Evolutionary conservation across 306 rosid species (phyloP).

Genomic region (Rosa rugosa): DNA sequence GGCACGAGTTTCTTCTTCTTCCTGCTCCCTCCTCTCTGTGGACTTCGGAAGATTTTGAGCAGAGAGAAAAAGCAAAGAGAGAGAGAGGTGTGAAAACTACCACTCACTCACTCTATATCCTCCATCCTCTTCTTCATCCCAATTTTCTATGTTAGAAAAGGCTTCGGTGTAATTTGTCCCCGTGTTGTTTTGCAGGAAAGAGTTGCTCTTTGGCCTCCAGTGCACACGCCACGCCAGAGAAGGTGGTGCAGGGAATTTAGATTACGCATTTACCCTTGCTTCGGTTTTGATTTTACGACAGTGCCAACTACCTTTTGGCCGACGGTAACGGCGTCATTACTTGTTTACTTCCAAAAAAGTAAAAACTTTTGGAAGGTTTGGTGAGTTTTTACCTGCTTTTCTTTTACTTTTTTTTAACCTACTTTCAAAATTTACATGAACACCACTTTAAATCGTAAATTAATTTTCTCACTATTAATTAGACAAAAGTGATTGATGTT

Average conservation of each 20-base stretch:
- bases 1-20: slow-evolving; percentile 36
- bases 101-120: slow-evolving; percentile 12
- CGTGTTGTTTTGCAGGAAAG: slow-evolving; percentile 11
- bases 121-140: slow-evolving; percentile 16
- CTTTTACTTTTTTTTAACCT: no score
- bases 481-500: no score
- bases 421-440: no score
- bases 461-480: no score
- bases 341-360: no score
- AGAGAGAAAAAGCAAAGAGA: slow-evolving; percentile 11
- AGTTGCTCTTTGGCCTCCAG: not conserved
- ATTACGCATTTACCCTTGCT: slow-evolving; percentile 31
- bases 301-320: not conserved
- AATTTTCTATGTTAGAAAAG: not conserved
- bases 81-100: slow-evolving; percentile 1
- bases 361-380: no score
- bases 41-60: slow-evolving; percentile 23
- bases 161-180: slow-evolving; percentile 49
- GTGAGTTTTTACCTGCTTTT: no score
- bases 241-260: not conserved
- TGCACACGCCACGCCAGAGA: slow-evolving; percentile 15
- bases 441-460: no score
- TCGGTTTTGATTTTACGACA: not conserved
- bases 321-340: not conserved
- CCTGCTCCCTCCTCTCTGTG: slow-evolving; percentile 20